Conservation (phyloP, 306 rosid genomes). For the Luffa aegyptiaca region DNA sequence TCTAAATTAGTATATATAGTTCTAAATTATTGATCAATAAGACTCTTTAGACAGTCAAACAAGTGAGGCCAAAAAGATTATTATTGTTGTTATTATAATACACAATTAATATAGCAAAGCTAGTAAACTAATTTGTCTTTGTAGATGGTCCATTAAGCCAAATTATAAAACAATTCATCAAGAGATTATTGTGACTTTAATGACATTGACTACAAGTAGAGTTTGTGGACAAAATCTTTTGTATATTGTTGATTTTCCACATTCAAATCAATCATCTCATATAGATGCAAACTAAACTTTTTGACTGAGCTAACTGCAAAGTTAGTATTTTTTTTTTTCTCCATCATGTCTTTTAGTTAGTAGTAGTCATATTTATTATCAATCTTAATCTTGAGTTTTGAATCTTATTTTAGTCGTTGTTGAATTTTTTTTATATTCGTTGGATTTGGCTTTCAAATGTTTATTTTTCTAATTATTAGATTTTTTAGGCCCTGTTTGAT, state of each 20-base stretch:
- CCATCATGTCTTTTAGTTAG: neutral
- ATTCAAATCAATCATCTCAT: neutral
- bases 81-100: slow-evolving; percentile 3
- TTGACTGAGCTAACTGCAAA: neutral
- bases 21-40: neutral
- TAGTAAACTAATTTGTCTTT: neutral
- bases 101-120: neutral
- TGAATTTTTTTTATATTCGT: too few relatives aligned
- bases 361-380: too few relatives aligned
- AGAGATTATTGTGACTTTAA: neutral
- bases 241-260: neutral
- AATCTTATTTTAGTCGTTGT: too few relatives aligned
- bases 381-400: too few relatives aligned
- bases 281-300: neutral
- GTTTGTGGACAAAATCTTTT: neutral
- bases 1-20: neutral
- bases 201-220: neutral
- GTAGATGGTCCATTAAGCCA: neutral
- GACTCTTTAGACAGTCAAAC: neutral
- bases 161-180: neutral
- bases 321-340: neutral
- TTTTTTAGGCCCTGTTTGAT: too few relatives aligned
- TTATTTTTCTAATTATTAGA: too few relatives aligned
- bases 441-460: too few relatives aligned
- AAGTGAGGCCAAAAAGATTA: neutral